A percentile compares a stretch with the other conserved stretches of the same genome.
These are phyloP conservation scores for Pleurotus tuoliensis DNA, from an alignment of 768 basidiomycete species.

Conservation along the genomic window DNA sequence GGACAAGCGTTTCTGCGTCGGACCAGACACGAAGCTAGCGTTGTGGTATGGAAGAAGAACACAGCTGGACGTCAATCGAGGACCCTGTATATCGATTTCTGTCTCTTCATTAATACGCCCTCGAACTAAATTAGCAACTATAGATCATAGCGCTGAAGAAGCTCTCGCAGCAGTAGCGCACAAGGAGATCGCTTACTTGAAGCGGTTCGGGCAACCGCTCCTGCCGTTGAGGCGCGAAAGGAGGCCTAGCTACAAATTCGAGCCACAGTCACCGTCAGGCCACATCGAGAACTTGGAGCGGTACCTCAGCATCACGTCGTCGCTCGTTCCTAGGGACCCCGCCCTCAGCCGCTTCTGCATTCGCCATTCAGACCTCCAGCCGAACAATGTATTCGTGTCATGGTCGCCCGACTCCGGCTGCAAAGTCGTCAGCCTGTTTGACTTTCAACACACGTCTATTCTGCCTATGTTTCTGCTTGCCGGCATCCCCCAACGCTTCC, in stretches of 20 bases:
- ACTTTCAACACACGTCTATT: conserved; percentile 29
- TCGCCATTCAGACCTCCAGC: conserved; percentile 25
- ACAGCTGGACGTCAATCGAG: conserved; percentile 15
- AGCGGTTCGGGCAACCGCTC: conserved; percentile 23
- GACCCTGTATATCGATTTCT: conserved; percentile 22
- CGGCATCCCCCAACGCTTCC: conserved; percentile 21
- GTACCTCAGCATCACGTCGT: conserved; percentile 23
- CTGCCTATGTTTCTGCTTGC: conserved; percentile 26
- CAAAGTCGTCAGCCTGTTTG: conserved; percentile 19
- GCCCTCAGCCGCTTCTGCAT: conserved; percentile 23
- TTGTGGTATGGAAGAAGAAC: conserved; percentile 23
- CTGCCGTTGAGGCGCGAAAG: conserved; percentile 19
- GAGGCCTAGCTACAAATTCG: conserved; percentile 22
- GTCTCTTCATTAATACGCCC: conserved; percentile 9
- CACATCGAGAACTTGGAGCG: conserved; percentile 25
- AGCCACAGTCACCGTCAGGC: conserved; percentile 26
- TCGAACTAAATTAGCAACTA: conserved; percentile 10
- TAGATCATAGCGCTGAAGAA: conserved; percentile 22
- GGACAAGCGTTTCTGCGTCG: conserved; percentile 26
- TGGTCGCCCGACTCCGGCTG: conserved; percentile 9
- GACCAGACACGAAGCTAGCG: conserved; percentile 21
- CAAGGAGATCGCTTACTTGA: conserved; percentile 27
- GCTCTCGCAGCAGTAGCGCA: conserved; percentile 21
- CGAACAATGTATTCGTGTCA: conserved; percentile 23
- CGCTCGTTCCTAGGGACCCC: conserved; percentile 21